Evolutionary conservation across 805 yeast species (phyloP), one percentile per base, ranked within the genome.

Genomic region (Barnettozyma californica): DNA sequence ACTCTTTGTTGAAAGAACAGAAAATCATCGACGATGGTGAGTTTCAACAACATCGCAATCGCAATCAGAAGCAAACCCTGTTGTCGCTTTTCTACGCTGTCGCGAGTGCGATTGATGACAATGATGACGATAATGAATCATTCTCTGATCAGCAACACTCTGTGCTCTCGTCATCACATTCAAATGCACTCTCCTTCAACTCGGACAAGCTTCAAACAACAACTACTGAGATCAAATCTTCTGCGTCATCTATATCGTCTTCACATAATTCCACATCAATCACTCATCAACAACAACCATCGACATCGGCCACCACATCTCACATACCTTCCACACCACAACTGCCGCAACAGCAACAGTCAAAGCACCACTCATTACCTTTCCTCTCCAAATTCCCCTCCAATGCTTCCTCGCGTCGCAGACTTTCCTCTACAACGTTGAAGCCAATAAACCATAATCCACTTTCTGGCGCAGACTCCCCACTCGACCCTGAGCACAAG

Each of bases 401-500:
- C 25, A 47, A 43, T 35, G 41, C 9, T 5, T 8, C 27, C n/a
- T 16, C 29, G 27, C 31, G 26, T 5, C 39, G 33, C 19, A 5
- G 26, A 10, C 16, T 21, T 31, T 26, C 41, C 41, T 21, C 41
- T 7, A 38, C 18, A 27, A 4, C 41, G 6, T 21, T 23, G 3
- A 23, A 20, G 18, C 41, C 41, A 38, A 23, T 21, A n/a, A 31
- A 16, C 14, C 37, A 18, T 33, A 9, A 26, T 25, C 25, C 33
- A 29, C 33, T 29, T 29, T 29, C 33, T 3, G 33, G 33, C 33
- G 33, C 33, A 11, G 33, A 29, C 33, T 29, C 33, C 16, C 33
- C 33, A 29, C 33, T 29, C n/a, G 33, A 29, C 33, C 16, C 33
- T 29, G 71, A 62, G 48, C 68, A 66, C 37, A 80, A 82, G 53